A percentile compares a stretch with the other conserved stretches of the same genome.
phyloP scores from a whole-genome alignment of 2,329 filamentous ascomycete genomes.

The Aspergillus ibericus region DNA sequence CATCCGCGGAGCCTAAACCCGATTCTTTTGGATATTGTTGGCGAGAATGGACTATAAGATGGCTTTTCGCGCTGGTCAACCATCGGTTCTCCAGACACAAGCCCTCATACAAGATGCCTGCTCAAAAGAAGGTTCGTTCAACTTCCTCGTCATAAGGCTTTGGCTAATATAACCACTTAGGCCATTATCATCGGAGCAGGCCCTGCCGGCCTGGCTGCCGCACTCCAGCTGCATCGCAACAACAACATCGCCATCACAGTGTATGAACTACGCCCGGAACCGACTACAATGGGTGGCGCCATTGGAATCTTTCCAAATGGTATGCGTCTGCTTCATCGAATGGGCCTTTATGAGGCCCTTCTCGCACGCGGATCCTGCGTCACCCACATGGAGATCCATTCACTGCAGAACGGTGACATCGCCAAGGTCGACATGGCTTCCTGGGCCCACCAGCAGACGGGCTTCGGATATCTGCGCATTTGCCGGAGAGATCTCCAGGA shows the following conservation, averaged over 20 bases:
- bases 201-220: constrained; percentile 22
- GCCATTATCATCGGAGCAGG: constrained; percentile 25
- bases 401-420: not conserved
- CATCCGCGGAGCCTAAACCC: not conserved
- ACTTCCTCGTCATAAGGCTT: not conserved
- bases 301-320: constrained; percentile 33
- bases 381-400: not conserved
- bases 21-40: not conserved
- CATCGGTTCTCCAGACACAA: not conserved
- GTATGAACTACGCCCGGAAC: constrained; percentile 31
- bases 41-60: not conserved
- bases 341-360: constrained; percentile 24
- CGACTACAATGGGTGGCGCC: constrained; percentile 33
- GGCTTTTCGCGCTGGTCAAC: not conserved
- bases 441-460: constrained; percentile 14
- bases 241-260: constrained; percentile 20
- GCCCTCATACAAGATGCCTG: not conserved
- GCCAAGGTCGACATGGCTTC: not conserved
- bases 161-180: constrained; percentile 2
- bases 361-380: constrained; percentile 11
- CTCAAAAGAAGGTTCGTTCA: not conserved
- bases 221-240: constrained; percentile 18
- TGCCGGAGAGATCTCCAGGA: constrained; percentile 29
- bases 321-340: constrained; percentile 26
- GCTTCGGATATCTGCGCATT: constrained; percentile 30